Evolutionary conservation across 2,329 filamentous ascomycete genomes (phyloP).

Genomic region (Bipolaris zeicola): DNA sequence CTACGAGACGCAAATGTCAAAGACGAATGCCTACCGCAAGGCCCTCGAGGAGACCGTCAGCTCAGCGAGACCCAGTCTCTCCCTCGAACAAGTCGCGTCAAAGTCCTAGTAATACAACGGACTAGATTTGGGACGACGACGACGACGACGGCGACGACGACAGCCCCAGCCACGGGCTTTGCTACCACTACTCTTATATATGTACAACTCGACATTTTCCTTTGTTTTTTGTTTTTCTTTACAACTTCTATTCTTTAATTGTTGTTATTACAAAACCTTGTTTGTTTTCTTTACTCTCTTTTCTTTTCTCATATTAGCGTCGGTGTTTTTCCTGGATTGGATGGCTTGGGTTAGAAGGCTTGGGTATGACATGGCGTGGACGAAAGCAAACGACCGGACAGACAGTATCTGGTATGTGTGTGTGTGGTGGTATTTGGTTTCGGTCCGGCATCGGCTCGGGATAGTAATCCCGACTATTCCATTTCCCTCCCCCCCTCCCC

Average conservation of each 20-base stretch:
- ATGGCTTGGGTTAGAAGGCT: background rate
- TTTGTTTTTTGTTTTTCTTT: background rate
- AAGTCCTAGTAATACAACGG: constrained; percentile 2
- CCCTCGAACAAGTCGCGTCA: constrained; percentile 5
- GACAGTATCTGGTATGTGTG: background rate
- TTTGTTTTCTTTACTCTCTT: background rate
- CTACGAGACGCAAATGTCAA: constrained; percentile 40
- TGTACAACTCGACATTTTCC: background rate
- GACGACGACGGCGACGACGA: background rate
- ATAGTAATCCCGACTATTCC: background rate
- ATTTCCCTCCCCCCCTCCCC: too few species aligned
- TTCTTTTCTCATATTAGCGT: constrained; percentile 9
- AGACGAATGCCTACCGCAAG: constrained; percentile 35
- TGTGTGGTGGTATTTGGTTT: background rate
- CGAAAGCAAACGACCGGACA: background rate
- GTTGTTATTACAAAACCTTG: too few species aligned
- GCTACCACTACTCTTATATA: background rate
- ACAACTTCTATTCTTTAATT: background rate
- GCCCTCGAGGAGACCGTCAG: constrained; percentile 22
- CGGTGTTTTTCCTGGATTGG: background rate
- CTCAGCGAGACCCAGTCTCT: constrained; percentile 13
- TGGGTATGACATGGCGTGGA: background rate
- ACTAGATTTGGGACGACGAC: background rate
- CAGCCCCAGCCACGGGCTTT: background rate
- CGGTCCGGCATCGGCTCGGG: constrained; percentile 1